Conservation (phyloP, 1,139 yeast genomes). For the Magnusiomyces tetraspermus region DNA sequence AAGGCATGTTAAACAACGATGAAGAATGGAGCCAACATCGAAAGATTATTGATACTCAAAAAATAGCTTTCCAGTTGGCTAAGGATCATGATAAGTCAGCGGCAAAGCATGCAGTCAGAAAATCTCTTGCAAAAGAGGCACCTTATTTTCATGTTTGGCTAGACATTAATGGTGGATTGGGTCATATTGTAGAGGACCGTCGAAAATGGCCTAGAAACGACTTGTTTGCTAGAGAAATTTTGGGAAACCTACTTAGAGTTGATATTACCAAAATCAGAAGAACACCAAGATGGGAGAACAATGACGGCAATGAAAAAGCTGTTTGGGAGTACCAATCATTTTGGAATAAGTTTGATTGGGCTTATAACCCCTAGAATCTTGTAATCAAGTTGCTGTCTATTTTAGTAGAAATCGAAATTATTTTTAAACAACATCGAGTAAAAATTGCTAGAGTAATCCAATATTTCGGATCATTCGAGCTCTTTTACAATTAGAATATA, state of each 20-base stretch:
- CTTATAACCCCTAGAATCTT: constrained; percentile 14
- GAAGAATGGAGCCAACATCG: constrained; percentile 38
- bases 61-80: constrained; percentile 23
- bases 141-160: constrained; percentile 47
- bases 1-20: constrained; percentile 34
- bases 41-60: constrained; percentile 32
- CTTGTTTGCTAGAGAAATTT: constrained; percentile 36
- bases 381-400: no score
- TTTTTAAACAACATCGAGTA: no score
- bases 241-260: constrained; percentile 37
- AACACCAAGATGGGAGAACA: constrained; percentile 28
- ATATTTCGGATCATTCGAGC: no score
- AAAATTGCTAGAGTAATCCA: no score
- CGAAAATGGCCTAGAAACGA: neutral
- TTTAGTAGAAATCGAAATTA: no score
- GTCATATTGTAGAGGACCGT: constrained; percentile 41
- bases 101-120: constrained; percentile 29
- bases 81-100: constrained; percentile 21
- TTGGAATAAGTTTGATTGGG: constrained; percentile 32
- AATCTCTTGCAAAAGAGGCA: constrained; percentile 39
- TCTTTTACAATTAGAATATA: no score
- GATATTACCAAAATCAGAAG: constrained; percentile 31
- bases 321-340: constrained; percentile 3
- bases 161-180: constrained; percentile 39
- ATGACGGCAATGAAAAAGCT: constrained; percentile 16